Conservation (phyloP, 768 basidiomycete genomes). For the Rhizopogon vulgaris region DNA sequence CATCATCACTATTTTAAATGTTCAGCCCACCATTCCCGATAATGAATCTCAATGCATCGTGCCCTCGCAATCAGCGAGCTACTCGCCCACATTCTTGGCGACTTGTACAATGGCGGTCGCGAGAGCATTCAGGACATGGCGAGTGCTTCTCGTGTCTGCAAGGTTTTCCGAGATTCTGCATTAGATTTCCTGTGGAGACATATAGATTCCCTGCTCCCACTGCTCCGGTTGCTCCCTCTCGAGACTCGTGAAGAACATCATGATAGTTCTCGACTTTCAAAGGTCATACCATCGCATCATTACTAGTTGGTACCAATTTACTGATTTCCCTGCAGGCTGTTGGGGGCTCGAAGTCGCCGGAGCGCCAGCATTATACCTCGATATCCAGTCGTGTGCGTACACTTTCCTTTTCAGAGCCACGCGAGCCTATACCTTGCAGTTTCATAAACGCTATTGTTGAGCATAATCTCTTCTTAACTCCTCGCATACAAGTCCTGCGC, state of each 20-base stretch:
- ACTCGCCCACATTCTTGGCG: background rate
- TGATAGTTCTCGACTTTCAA: background rate
- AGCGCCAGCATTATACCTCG: background rate
- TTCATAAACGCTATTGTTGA: background rate
- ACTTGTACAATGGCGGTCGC: background rate
- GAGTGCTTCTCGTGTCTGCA: background rate
- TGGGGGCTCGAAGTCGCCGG: background rate
- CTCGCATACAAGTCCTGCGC: background rate
- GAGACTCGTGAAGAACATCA: background rate
- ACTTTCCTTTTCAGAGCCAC: background rate
- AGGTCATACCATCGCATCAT: background rate
- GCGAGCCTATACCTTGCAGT: background rate
- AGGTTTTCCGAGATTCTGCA: background rate
- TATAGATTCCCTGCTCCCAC: background rate
- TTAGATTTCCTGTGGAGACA: background rate
- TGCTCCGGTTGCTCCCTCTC: background rate
- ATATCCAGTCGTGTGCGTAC: slow-evolving; percentile 1
- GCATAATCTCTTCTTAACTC: background rate
- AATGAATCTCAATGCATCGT: background rate
- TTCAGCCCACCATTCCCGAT: background rate
- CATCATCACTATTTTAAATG: background rate
- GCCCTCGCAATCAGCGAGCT: background rate
- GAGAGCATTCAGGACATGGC: background rate
- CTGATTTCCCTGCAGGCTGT: background rate
- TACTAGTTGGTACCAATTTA: background rate